Conservation (phyloP, 371 early-diverging fungal species). For the Coemansia sp. region DNA sequence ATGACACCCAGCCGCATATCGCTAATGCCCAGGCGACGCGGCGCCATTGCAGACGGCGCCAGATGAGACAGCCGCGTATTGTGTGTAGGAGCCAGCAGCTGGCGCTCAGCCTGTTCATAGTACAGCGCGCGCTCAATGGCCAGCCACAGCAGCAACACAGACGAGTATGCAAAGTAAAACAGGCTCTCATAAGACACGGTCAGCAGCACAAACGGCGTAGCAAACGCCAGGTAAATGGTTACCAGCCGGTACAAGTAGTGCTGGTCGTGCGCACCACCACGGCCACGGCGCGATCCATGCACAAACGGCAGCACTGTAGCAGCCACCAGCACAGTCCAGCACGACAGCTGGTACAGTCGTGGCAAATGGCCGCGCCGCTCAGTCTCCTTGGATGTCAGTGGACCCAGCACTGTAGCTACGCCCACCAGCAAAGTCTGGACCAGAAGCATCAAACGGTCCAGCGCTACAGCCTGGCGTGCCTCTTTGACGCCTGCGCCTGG, state of each 20-base stretch:
- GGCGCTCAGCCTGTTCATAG: slow-evolving; percentile 37
- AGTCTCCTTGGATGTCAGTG: slow-evolving; percentile 44
- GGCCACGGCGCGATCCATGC: slow-evolving; percentile 54
- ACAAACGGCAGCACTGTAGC: slow-evolving; percentile 66
- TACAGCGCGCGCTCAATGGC: slow-evolving; percentile 63
- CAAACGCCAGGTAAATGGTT: slow-evolving; percentile 81
- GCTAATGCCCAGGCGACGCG: slow-evolving; percentile 41
- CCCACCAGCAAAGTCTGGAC: slow-evolving; percentile 53
- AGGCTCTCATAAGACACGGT: slow-evolving; percentile 83
- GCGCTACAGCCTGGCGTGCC: slow-evolving; percentile 41
- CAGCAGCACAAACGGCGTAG: slow-evolving; percentile 82
- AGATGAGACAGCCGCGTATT: slow-evolving; percentile 1
- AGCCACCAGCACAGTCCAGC: slow-evolving; percentile 54
- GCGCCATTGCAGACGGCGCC: not conserved
- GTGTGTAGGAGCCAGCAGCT: slow-evolving; percentile 24
- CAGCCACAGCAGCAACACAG: slow-evolving; percentile 76
- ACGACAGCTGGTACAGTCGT: slow-evolving; percentile 35
- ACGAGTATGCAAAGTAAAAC: slow-evolving; percentile 81
- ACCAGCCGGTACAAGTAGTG: slow-evolving; percentile 77
- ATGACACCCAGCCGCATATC: slow-evolving; percentile 74
- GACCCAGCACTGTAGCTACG: slow-evolving; percentile 43
- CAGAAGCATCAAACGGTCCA: slow-evolving; percentile 46
- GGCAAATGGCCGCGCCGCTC: slow-evolving; percentile 43
- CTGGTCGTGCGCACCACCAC: slow-evolving; percentile 55
- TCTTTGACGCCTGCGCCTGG: slow-evolving; percentile 25